Base-by-base conservation (phyloP, 2,329 filamentous ascomycete genomes). In the Fusarium citri region DNA sequence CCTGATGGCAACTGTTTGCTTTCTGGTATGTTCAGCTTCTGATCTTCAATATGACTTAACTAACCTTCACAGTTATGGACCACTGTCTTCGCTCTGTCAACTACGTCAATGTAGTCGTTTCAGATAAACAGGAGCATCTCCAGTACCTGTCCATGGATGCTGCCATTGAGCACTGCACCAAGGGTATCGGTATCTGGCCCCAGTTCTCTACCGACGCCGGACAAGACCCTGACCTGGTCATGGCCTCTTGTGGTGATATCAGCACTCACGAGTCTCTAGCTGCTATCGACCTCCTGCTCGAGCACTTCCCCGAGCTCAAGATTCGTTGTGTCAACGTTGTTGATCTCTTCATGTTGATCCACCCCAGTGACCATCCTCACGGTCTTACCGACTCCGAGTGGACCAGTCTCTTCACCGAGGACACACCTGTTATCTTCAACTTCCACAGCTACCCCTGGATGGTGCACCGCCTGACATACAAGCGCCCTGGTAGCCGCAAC, bases 371-470 rank as follows among this genome's bases (percentile, higher is more conserved):
- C 73, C 92, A 94, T 77, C 89, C 92, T 0, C 92, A 94, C 80
- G 92, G 92, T 42, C 84, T 94, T 60, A 85, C 83, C 0, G 88
- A 92, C 72, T 69, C 73, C 20, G 89, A 93, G 76, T 94, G 90
- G 87, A 80, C 80, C 16, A 83, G 90, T 41, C 81, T 94, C 69
- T 94, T 94, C 84, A 94, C 92, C 1, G 83, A 85, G 18, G 83
- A 93, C 82, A 89, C 85, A 70, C 92, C 92, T 23, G 83, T 93
- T 76, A 89, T 94, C 76, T 94, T 94, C 84, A 94, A 94, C 83
- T 94, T 94, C 87, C 92, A 94, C 82, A 91, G 88, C 31, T 94
- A 94, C 81, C 92, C 92, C 11, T 94, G 90, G 91, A 84, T 94
- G 74, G 87, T 94, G 54, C 92, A 94, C 81, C 86, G 92, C 53